These are phyloP conservation scores for Salvia rosmarinus DNA, from an alignment of 257 asterid genomes.

Conservation along the genomic window DNA sequence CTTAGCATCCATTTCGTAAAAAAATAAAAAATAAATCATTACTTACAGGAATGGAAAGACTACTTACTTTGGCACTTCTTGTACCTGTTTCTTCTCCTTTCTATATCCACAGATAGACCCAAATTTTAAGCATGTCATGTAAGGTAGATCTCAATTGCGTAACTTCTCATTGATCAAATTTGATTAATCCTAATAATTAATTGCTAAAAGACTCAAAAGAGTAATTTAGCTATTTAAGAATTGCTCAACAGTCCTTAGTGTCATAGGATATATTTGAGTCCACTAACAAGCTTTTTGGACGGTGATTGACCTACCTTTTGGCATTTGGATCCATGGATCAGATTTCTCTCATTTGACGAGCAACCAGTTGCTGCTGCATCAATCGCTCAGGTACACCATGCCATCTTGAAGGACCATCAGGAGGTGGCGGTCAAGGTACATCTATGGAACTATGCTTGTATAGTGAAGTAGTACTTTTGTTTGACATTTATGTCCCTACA, in stretches of 20 bases:
- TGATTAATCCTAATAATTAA: neutral
- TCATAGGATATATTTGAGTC: conserved; percentile 5
- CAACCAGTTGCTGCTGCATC: conserved; percentile 98
- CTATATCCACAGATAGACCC: neutral
- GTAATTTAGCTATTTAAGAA: neutral
- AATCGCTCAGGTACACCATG: conserved; percentile 97
- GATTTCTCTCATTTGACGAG: conserved; percentile 84
- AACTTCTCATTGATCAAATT: neutral
- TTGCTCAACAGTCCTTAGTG: conserved; percentile 15
- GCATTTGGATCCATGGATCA: conserved; percentile 42
- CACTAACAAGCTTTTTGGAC: conserved; percentile 6
- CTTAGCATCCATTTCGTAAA: conserved; percentile 9
- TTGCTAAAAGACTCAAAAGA: conserved; percentile 2
- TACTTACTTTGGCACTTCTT: neutral
- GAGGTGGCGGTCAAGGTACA: conserved; percentile 96
- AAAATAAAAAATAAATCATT: too few relatives aligned
- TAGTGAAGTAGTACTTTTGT: conserved; percentile 25
- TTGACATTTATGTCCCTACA: conserved; percentile 23
- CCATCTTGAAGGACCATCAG: conserved; percentile 63
- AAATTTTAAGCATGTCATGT: neutral
- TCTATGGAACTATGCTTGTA: conserved; percentile 22
- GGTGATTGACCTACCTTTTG: conserved; percentile 24
- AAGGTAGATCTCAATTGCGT: neutral
- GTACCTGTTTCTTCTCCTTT: neutral
- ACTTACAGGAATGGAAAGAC: neutral